These are phyloP conservation scores for Cyclostephanos invisitatus DNA, from an alignment of 108 stramenopile species.

Conservation along the genomic window DNA sequence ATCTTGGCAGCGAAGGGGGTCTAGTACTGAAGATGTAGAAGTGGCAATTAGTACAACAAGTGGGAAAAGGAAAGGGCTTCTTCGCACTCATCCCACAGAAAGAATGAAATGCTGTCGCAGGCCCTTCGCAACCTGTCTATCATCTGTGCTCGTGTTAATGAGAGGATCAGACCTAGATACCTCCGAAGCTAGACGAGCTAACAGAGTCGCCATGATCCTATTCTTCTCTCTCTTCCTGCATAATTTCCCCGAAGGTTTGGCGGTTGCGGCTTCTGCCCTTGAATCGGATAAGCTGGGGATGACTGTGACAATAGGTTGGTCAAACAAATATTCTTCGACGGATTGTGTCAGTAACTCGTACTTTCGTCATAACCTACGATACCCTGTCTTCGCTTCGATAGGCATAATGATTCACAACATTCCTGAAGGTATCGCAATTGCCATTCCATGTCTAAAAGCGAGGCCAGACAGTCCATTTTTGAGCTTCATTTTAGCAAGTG, in stretches of 20 bases:
- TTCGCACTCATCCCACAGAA: slow-evolving; percentile 6
- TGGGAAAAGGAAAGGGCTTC: slow-evolving; percentile 17
- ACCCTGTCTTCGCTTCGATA: neutral
- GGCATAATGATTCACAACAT: slow-evolving; percentile 86
- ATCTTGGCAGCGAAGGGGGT: slow-evolving; percentile 29
- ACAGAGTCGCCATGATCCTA: slow-evolving; percentile 78
- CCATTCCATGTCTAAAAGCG: slow-evolving; percentile 79
- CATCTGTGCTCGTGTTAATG: slow-evolving; percentile 23
- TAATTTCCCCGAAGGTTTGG: slow-evolving; percentile 86
- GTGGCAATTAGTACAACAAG: slow-evolving; percentile 9
- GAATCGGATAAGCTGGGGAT: slow-evolving; percentile 72
- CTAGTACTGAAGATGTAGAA: slow-evolving; percentile 19
- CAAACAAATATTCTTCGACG: neutral
- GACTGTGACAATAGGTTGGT: slow-evolving; percentile 57
- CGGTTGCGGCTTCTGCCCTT: slow-evolving; percentile 70
- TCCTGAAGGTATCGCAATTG: slow-evolving; percentile 85
- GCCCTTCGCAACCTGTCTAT: slow-evolving; percentile 17
- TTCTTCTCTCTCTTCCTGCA: slow-evolving; percentile 72
- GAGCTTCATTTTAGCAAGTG: slow-evolving; percentile 71
- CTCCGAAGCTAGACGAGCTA: slow-evolving; percentile 59
- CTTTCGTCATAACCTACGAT: neutral
- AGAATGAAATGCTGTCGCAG: slow-evolving; percentile 18
- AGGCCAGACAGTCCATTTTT: slow-evolving; percentile 76
- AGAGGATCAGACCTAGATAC: slow-evolving; percentile 53
- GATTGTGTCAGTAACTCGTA: neutral